These are phyloP conservation scores for Fraxinus quadrangulata DNA, from an alignment of 257 asterid species.

Conservation along the genomic window DNA sequence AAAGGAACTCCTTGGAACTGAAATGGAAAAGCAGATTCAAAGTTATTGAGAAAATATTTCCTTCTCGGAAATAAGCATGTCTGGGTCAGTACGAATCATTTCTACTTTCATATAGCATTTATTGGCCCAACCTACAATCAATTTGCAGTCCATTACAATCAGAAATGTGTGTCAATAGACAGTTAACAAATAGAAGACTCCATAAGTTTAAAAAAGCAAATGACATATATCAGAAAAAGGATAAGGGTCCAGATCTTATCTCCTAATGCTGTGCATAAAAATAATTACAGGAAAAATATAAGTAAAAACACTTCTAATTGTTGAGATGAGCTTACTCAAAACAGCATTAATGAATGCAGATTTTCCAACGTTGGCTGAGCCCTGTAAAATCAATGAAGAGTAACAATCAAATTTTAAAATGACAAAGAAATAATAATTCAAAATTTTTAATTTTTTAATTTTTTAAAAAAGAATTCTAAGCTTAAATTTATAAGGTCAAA, in stretches of 20 bases:
- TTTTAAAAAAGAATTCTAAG: neutral
- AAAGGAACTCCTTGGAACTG: no score
- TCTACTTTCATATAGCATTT: neutral
- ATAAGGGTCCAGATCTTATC: neutral
- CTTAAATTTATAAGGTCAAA: neutral
- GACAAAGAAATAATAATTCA: neutral
- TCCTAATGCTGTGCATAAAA: conserved; percentile 15
- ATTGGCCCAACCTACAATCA: neutral
- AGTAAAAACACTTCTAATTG: conserved; percentile 4
- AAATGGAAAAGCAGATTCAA: neutral
- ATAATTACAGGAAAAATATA: conserved; percentile 14
- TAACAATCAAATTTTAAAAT: neutral
- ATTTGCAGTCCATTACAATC: neutral
- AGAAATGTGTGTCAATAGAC: neutral
- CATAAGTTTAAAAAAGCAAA: conserved; percentile 19
- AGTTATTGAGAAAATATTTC: no score
- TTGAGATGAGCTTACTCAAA: conserved; percentile 64
- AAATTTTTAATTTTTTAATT: no score
- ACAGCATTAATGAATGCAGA: conserved; percentile 94
- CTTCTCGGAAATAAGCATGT: neutral
- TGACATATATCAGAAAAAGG: neutral
- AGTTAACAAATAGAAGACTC: conserved; percentile 3
- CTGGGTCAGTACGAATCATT: neutral
- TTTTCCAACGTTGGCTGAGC: conserved; percentile 96
- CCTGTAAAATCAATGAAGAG: conserved; percentile 54